Evolutionary conservation across 2,329 filamentous ascomycete genomes (phyloP).

Genomic region (Colletotrichum plurivorum): DNA sequence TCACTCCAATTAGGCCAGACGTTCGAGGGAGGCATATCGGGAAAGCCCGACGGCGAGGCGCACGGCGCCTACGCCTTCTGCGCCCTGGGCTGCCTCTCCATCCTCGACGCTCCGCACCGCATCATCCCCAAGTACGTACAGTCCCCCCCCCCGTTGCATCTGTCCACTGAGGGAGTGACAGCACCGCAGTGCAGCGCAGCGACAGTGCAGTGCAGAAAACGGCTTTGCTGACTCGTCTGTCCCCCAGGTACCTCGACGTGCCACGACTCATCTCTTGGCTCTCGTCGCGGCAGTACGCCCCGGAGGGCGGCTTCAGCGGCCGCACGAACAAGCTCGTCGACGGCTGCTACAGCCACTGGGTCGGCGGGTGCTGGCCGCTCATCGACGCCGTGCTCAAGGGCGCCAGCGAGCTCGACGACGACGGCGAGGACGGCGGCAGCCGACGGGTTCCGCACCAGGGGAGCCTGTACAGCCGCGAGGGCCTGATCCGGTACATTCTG

Average conservation of each 20-base stretch:
- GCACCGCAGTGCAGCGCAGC: constrained; percentile 45
- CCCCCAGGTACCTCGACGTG: constrained; percentile 80
- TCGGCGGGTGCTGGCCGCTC: constrained; percentile 93
- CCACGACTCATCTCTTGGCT: constrained; percentile 87
- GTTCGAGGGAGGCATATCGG: constrained; percentile 94
- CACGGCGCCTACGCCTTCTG: constrained; percentile 98
- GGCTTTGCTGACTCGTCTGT: not conserved
- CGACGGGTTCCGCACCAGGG: constrained; percentile 45
- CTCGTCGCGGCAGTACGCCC: constrained; percentile 88
- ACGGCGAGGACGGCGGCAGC: constrained; percentile 48
- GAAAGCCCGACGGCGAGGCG: constrained; percentile 87
- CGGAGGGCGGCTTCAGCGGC: constrained; percentile 93
- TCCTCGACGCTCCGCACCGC: constrained; percentile 83
- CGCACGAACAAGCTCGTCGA: constrained; percentile 98
- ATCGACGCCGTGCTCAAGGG: constrained; percentile 83
- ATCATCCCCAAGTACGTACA: constrained; percentile 77
- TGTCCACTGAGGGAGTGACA: constrained; percentile 54
- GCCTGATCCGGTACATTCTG: constrained; percentile 89
- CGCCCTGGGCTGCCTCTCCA: constrained; percentile 88
- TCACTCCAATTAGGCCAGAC: constrained; percentile 79
- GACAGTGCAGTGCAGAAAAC: not conserved
- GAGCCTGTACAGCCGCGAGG: constrained; percentile 84
- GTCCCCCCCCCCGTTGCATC: constrained; percentile 21
- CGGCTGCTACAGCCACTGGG: constrained; percentile 98
- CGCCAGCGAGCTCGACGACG: constrained; percentile 48